These are phyloP conservation scores for Delphinella strobiligena DNA, from an alignment of 2,329 filamentous ascomycete species.

Conservation along the genomic window DNA sequence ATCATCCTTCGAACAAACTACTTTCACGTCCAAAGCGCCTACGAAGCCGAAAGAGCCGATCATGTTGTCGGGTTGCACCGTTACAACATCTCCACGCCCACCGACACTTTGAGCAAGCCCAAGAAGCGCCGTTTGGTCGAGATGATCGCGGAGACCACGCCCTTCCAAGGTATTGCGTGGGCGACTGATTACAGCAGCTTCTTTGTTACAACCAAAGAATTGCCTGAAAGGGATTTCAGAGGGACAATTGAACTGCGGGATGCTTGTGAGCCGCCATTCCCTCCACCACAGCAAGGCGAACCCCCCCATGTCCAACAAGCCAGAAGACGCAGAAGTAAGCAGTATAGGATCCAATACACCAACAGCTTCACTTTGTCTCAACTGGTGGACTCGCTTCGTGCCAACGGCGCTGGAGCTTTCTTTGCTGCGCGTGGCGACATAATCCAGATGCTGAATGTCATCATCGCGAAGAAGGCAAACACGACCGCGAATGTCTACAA, in stretches of 20 bases:
- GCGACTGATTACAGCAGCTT: constrained; percentile 30
- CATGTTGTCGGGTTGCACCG: constrained; percentile 31
- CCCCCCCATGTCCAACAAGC: constrained; percentile 17
- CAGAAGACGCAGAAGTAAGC: constrained; percentile 21
- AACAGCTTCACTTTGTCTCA: constrained; percentile 25
- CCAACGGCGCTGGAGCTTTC: constrained; percentile 19
- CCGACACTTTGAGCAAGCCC: constrained; percentile 24
- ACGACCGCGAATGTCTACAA: constrained; percentile 28
- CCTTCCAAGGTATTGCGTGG: constrained; percentile 18
- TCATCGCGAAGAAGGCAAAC: constrained; percentile 39
- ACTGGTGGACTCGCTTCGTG: constrained; percentile 33
- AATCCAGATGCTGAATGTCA: constrained; percentile 47
- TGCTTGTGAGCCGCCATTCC: constrained; percentile 1
- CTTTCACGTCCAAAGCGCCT: constrained; percentile 24
- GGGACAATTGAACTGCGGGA: constrained; percentile 5
- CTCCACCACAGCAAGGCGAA: not conserved
- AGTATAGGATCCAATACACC: constrained; percentile 23
- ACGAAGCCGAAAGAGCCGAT: constrained; percentile 15
- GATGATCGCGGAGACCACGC: constrained; percentile 25
- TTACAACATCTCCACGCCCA: too few relatives aligned
- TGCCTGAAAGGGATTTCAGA: constrained; percentile 11
- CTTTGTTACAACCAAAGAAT: constrained; percentile 19
- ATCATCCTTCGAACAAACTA: constrained; percentile 34
- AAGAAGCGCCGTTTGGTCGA: constrained; percentile 38
- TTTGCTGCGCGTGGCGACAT: constrained; percentile 37